Base-by-base conservation (phyloP, 1,284 basidiomycete genomes). In the Trichosporon asahii region DNA sequence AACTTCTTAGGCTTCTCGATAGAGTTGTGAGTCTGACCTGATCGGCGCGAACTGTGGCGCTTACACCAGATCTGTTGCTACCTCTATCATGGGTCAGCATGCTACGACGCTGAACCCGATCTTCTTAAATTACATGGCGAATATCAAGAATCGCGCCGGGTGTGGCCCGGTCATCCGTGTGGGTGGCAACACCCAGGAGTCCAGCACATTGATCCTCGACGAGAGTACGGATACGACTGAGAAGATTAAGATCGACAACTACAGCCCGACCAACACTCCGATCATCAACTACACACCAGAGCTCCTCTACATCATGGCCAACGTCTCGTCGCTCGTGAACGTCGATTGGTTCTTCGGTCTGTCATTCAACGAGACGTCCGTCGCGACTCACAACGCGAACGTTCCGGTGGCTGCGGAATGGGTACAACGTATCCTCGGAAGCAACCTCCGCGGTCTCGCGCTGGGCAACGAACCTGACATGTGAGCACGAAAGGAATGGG, bases 141-240 rank as follows among this genome's bases (percentile, higher is more conserved):
- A 89, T 72, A 83, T 92, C 55, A 75, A 75, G 83, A 86, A 71
- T 40, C 76, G 77, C 67, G 85, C 88, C 64, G 87, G 90, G 12
- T 85, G 85, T 8, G 91, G 91, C 0, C 78, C 85, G 5, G 85
- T 90, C 5, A 82, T 92, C 18, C 89, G 91, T 57, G 86, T 92
- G 3, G 91, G 91, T 40, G 91, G 91, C 67, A 92, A 92, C 80
- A 89, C 89, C 1, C 90, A 91, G 76, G 90, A 91, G 71, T 86
- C 84, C 27, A 88, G 89, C 11, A 84, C 84, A 0, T 78, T 89
- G 57, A 86, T 88, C 64, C 66, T 76, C 0, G 81, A 85, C 29
- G 84, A 84, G 11, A 81, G 88, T 9, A 72, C 82, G 0, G 82
- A 85, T 67, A 85, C 86, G 2, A 84, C 89, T 31, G 84, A 72